Evolutionary conservation across 495 filamentous ascomycete genomes (phyloP).

Genomic region (Penicillium manginii): DNA sequence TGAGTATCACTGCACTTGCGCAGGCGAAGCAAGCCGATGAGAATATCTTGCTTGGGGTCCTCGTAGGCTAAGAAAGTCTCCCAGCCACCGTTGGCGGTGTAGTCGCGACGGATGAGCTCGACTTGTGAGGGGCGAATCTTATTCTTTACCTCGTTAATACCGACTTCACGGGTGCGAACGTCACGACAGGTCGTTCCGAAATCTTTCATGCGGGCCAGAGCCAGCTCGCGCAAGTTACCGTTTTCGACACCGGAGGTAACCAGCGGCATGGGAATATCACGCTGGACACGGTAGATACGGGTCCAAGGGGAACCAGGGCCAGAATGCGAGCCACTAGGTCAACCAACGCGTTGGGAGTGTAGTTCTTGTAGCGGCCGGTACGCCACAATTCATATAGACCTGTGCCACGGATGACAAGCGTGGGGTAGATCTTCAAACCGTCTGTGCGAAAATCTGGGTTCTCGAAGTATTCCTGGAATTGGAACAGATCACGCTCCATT

Average conservation of each 20-base stretch:
- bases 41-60: constrained; percentile 96
- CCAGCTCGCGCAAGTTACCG: constrained; percentile 91
- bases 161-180: constrained; percentile 96
- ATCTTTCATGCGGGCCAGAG: constrained; percentile 94
- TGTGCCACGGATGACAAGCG: constrained; percentile 94
- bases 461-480: constrained; percentile 97
- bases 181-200: constrained; percentile 97
- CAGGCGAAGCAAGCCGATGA: constrained; percentile 88
- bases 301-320: constrained; percentile 97
- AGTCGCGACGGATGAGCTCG: constrained; percentile 94
- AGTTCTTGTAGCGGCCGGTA: constrained; percentile 96
- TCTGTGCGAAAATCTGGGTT: constrained; percentile 97
- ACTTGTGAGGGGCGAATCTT: constrained; percentile 96
- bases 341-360: constrained; percentile 94
- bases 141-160: constrained; percentile 98
- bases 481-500: constrained; percentile 95
- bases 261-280: constrained; percentile 98
- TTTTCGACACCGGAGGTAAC: constrained; percentile 98
- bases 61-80: constrained; percentile 98
- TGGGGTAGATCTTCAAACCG: constrained; percentile 97
- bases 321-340: constrained; percentile 95
- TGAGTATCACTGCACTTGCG: constrained; percentile 87
- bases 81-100: constrained; percentile 93
- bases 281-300: constrained; percentile 96
- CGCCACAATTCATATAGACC: constrained; percentile 97